These are phyloP conservation scores for Colletotrichum tabaci DNA, from an alignment of 2,329 filamentous ascomycete species.

Conservation along the genomic window DNA sequence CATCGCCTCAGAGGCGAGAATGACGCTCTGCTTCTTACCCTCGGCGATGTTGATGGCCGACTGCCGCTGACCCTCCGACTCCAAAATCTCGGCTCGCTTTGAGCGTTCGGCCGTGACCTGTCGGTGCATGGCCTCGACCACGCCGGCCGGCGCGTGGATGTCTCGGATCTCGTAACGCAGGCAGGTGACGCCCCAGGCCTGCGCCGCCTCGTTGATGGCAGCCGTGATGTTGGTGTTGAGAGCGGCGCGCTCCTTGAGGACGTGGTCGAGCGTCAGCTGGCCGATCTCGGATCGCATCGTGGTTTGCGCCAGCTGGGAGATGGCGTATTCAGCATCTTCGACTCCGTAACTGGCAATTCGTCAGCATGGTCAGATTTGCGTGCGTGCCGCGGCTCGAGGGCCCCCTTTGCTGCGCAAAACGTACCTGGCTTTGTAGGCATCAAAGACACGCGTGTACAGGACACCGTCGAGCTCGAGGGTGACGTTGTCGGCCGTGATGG, in stretches of 20 bases:
- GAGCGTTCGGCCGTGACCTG: conserved; percentile 97
- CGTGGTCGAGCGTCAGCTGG: conserved; percentile 95
- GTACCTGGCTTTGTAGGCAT: conserved; percentile 96
- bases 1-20: conserved; percentile 93
- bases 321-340: conserved; percentile 98
- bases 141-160: conserved; percentile 93
- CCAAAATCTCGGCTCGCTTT: conserved; percentile 97
- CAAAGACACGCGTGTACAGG: conserved; percentile 94
- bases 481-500: conserved; percentile 98
- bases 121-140: conserved; percentile 98
- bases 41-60: conserved; percentile 99
- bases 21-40: conserved; percentile 96
- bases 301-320: conserved; percentile 96
- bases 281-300: conserved; percentile 99
- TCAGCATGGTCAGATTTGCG: conserved; percentile 8
- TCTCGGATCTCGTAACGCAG: conserved; percentile 98
- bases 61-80: conserved; percentile 96
- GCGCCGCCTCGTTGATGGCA: conserved; percentile 97
- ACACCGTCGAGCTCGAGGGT: conserved; percentile 97
- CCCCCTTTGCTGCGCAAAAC: not conserved
- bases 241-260: conserved; percentile 95
- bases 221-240: conserved; percentile 99
- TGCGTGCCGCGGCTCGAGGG: not conserved
- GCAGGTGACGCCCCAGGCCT: conserved; percentile 97
- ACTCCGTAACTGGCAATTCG: conserved; percentile 85